Conservation (phyloP, 2,329 filamentous ascomycete genomes). For the Fusarium sp. region DNA sequence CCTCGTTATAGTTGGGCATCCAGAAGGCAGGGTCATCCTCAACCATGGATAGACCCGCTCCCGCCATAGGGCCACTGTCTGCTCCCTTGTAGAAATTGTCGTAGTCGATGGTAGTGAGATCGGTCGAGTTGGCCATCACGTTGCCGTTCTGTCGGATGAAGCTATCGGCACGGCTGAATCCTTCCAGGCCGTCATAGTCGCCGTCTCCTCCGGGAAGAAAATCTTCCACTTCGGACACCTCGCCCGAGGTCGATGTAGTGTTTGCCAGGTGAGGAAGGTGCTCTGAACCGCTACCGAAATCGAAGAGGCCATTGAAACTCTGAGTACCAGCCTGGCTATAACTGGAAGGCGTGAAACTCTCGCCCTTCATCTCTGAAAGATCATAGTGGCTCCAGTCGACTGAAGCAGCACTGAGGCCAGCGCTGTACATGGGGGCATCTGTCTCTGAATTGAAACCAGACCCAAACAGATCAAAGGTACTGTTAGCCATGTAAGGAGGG, state of each 20-base stretch:
- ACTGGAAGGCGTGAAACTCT: slow-evolving; percentile 62
- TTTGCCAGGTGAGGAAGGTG: slow-evolving; percentile 64
- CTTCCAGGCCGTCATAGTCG: slow-evolving; percentile 57
- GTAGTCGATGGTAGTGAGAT: slow-evolving; percentile 62
- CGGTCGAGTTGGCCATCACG: slow-evolving; percentile 52
- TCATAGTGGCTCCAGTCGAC: slow-evolving; percentile 59
- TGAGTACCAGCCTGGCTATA: slow-evolving; percentile 63
- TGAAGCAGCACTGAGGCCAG: slow-evolving; percentile 65
- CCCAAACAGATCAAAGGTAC: slow-evolving; percentile 62
- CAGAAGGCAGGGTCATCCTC: slow-evolving; percentile 63
- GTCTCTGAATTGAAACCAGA: slow-evolving; percentile 58
- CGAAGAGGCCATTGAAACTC: slow-evolving; percentile 61
- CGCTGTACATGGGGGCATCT: slow-evolving; percentile 69
- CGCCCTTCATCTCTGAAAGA: slow-evolving; percentile 55
- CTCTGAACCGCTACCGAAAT: slow-evolving; percentile 62
- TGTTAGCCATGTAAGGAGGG: slow-evolving; percentile 56
- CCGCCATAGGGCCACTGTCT: slow-evolving; percentile 50
- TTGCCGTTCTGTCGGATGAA: slow-evolving; percentile 57
- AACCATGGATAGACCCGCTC: slow-evolving; percentile 57
- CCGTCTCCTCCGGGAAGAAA: slow-evolving; percentile 59
- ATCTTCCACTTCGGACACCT: slow-evolving; percentile 74
- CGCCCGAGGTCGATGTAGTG: slow-evolving; percentile 70
- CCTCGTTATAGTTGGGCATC: slow-evolving; percentile 57
- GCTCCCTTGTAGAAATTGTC: slow-evolving; percentile 64
- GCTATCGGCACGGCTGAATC: slow-evolving; percentile 51